A percentile compares a stretch with the other conserved stretches of the same genome.
Evolutionary conservation across 78 protist species (phyloP).

Genomic region (Neovahlkampfia damariscottae): DNA sequence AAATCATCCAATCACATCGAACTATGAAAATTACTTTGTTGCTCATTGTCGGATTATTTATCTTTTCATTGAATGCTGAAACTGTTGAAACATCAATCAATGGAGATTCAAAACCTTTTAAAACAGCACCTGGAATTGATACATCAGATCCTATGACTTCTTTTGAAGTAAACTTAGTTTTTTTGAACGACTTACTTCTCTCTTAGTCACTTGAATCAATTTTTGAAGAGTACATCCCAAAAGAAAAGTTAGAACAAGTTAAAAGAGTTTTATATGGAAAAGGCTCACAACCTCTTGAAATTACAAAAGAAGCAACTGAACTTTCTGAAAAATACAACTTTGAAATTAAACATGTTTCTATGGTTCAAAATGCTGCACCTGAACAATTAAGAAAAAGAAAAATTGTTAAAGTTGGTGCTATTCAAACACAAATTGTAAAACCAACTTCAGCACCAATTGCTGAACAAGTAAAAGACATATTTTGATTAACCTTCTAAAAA

Average conservation of each 20-base stretch:
- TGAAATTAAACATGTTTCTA: conserved; percentile 29
- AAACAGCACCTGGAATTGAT: neutral
- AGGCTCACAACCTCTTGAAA: conserved; percentile 11
- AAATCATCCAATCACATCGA: no score
- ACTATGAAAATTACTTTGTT: no score
- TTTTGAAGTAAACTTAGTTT: no score
- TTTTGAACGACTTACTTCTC: no score
- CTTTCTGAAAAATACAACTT: conserved; percentile 36
- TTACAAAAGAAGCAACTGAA: conserved; percentile 17
- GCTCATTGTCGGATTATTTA: no score
- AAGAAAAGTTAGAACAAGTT: conserved; percentile 42
- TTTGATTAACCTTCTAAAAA: no score
- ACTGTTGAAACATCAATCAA: no score
- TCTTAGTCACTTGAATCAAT: conserved; percentile 13
- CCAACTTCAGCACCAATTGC: conserved; percentile 62
- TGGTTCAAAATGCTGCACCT: neutral
- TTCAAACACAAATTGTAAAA: conserved; percentile 65
- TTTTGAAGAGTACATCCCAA: conserved; percentile 42
- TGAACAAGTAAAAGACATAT: no score
- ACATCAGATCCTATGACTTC: conserved; percentile 1
- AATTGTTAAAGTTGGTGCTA: conserved; percentile 64
- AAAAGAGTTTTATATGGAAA: conserved; percentile 50
- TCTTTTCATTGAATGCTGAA: no score
- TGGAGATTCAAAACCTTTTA: no score
- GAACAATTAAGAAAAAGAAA: conserved; percentile 46